These are phyloP conservation scores for Canariomyces notabilis DNA, from an alignment of 2,329 filamentous ascomycete species.

Conservation along the genomic window DNA sequence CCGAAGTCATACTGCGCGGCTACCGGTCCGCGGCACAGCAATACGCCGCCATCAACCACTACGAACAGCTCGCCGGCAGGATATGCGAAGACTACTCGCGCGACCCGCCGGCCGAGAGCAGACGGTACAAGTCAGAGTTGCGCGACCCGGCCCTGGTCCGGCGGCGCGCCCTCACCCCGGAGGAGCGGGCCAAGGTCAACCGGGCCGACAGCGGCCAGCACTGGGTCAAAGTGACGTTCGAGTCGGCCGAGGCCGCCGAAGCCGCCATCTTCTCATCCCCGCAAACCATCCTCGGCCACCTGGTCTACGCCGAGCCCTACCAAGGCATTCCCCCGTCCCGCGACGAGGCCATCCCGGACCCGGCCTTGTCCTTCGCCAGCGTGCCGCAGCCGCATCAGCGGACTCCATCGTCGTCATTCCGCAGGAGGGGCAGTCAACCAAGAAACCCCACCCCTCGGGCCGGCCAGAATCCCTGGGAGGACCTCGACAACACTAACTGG, in stretches of 20 bases:
- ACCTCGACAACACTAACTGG: slow-evolving; percentile 28
- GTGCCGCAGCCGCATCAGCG: slow-evolving; percentile 27
- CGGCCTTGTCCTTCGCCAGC: slow-evolving; percentile 36
- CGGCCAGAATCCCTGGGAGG: slow-evolving; percentile 15
- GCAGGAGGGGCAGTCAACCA: too few species aligned
- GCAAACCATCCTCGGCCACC: slow-evolving; percentile 63
- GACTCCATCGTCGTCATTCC: slow-evolving; percentile 13
- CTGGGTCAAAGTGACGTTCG: slow-evolving; percentile 87
- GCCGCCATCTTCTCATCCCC: slow-evolving; percentile 65
- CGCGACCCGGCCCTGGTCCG: slow-evolving; percentile 67
- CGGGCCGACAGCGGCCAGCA: slow-evolving; percentile 77
- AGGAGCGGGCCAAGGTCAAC: slow-evolving; percentile 75
- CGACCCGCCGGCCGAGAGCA: slow-evolving; percentile 66
- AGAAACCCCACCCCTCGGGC: too few species aligned
- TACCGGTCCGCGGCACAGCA: slow-evolving; percentile 61
- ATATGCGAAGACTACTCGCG: slow-evolving; percentile 94
- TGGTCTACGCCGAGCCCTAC: slow-evolving; percentile 68
- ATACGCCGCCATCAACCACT: slow-evolving; percentile 86
- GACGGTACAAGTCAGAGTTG: slow-evolving; percentile 68
- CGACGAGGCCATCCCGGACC: slow-evolving; percentile 58
- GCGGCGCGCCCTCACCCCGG: slow-evolving; percentile 58
- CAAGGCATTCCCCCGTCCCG: slow-evolving; percentile 57
- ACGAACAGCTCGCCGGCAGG: slow-evolving; percentile 76
- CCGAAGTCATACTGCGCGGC: slow-evolving; percentile 81
- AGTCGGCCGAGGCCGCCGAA: slow-evolving; percentile 66